Conservation (phyloP, 176 grass and related monocot species). For the Triticum dicoccoides region DNA sequence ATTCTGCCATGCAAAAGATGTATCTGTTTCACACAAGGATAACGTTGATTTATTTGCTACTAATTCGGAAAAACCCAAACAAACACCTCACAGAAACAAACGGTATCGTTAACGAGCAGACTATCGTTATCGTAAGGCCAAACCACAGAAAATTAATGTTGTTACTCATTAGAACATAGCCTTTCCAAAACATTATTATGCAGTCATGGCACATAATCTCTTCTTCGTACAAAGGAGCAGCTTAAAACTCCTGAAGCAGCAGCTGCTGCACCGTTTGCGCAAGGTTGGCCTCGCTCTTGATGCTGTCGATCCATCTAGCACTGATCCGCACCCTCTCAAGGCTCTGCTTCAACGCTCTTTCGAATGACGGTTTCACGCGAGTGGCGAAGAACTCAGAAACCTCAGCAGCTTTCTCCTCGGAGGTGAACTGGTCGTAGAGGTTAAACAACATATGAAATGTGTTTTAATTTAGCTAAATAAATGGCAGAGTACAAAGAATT, state of each 20-base stretch:
- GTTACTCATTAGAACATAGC: neutral
- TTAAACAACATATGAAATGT: neutral
- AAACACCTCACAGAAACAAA: neutral
- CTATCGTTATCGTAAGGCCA: neutral
- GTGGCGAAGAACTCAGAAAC: conserved; percentile 57
- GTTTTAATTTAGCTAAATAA: neutral
- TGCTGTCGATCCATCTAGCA: conserved; percentile 54
- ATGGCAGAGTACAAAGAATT: neutral
- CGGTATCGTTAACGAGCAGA: neutral
- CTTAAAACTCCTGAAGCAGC: conserved; percentile 1
- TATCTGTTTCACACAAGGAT: neutral
- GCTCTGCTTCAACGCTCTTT: conserved; percentile 77
- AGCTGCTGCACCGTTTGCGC: conserved; percentile 47
- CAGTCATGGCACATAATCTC: neutral
- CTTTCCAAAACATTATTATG: too few relatives aligned
- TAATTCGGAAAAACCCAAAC: neutral
- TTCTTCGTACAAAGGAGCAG: neutral
- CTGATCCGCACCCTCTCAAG: conserved; percentile 67
- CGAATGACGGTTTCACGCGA: conserved; percentile 61
- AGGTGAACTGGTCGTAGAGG: conserved; percentile 50
- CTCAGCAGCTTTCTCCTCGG: conserved; percentile 62
- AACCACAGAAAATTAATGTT: neutral
- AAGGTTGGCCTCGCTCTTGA: conserved; percentile 58
- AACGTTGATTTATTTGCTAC: neutral
- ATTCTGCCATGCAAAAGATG: too few relatives aligned